Conservation (phyloP, 257 asterid genomes). For the Rubia yunnanensis region DNA sequence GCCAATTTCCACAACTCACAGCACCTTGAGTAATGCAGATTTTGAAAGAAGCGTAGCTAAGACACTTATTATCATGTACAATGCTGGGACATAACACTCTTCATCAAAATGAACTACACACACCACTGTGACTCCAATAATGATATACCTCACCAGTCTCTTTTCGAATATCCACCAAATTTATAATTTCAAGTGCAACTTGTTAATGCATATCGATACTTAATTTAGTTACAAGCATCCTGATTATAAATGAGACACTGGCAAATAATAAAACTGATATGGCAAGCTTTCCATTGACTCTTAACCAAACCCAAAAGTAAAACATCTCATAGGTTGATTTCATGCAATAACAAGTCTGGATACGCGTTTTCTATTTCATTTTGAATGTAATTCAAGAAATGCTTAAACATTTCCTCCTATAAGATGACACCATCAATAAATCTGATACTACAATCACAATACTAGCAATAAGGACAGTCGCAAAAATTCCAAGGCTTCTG, state of each 20-base stretch:
- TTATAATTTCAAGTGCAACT: not conserved
- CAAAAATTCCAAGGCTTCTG: not conserved
- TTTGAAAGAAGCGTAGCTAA: not conserved
- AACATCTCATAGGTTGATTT: not conserved
- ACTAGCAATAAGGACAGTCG: not conserved
- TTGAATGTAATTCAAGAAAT: not conserved
- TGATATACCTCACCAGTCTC: not conserved
- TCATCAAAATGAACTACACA: not conserved
- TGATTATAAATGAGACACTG: not conserved
- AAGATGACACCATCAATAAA: not conserved
- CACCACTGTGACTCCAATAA: not conserved
- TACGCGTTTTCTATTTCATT: not conserved
- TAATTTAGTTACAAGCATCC: not conserved
- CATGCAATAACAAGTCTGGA: not conserved
- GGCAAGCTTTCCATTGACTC: not conserved
- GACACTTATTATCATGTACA: not conserved
- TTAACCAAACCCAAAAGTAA: not conserved
- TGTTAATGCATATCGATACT: not conserved
- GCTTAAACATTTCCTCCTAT: not conserved
- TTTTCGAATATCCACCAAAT: not conserved
- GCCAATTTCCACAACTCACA: not conserved
- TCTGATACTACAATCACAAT: not conserved
- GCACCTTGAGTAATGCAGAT: not conserved
- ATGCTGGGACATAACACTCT: not conserved
- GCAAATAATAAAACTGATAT: not conserved